These are phyloP conservation scores for Fusarium cicatricum DNA, from an alignment of 2,329 filamentous ascomycete species.

Conservation along the genomic window DNA sequence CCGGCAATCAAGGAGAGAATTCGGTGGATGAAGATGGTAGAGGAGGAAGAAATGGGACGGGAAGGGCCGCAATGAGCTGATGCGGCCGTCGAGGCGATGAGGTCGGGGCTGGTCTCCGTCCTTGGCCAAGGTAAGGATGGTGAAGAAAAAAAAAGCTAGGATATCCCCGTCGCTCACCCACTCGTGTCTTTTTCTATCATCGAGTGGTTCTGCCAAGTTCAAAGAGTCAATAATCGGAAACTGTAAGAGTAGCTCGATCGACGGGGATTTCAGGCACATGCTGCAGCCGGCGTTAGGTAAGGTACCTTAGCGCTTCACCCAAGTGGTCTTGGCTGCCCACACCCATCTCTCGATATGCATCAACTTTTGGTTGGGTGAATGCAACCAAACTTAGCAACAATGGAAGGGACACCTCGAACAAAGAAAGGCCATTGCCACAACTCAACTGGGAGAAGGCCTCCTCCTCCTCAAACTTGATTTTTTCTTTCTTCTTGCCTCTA, in stretches of 20 bases:
- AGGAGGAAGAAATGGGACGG: slow-evolving; percentile 26
- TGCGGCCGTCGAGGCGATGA: slow-evolving; percentile 36
- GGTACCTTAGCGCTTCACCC: slow-evolving; percentile 9
- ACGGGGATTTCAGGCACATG: slow-evolving; percentile 28
- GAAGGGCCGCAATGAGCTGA: slow-evolving; percentile 41
- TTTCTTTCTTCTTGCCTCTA: not conserved
- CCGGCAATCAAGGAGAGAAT: slow-evolving; percentile 1
- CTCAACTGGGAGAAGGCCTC: not conserved
- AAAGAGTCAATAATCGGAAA: slow-evolving; percentile 26
- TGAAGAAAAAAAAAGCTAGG: slow-evolving; percentile 34
- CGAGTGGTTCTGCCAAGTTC: slow-evolving; percentile 28
- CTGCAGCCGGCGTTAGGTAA: slow-evolving; percentile 23
- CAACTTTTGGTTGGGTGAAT: not conserved
- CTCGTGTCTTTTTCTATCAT: slow-evolving; percentile 11
- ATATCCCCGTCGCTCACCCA: slow-evolving; percentile 36
- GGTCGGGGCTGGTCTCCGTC: slow-evolving; percentile 30
- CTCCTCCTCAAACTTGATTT: too few relatives aligned
- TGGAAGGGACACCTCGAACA: slow-evolving; percentile 8
- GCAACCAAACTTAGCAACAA: slow-evolving; percentile 1
- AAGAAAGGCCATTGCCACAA: not conserved
- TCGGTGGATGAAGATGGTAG: slow-evolving; percentile 11
- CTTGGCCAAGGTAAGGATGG: slow-evolving; percentile 30
- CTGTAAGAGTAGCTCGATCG: slow-evolving; percentile 27
- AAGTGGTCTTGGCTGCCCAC: slow-evolving; percentile 12
- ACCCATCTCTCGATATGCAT: too few relatives aligned